Conservation (phyloP, 306 rosid genomes). For the Lathyrus sativus region DNA sequence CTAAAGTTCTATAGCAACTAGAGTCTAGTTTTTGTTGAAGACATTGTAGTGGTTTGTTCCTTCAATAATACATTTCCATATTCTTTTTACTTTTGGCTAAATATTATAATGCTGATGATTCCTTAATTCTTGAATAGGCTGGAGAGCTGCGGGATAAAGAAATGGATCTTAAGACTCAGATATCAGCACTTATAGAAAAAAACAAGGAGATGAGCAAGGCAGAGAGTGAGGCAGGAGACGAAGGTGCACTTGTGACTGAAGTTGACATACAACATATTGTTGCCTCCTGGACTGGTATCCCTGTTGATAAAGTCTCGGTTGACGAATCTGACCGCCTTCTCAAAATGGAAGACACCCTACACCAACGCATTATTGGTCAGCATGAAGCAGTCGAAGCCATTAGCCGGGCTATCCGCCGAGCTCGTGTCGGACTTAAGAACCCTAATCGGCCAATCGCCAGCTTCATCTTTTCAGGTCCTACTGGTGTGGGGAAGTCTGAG, state of each 20-base stretch:
- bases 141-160: conserved; percentile 91
- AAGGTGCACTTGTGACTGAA: conserved; percentile 80
- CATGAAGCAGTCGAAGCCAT: conserved; percentile 96
- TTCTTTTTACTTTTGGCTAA: conserved; percentile 17
- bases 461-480: conserved; percentile 96
- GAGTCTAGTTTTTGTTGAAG: conserved; percentile 17
- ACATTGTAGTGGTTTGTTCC: conserved; percentile 19
- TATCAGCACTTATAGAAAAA: conserved; percentile 74
- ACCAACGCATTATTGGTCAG: conserved; percentile 83
- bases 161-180: conserved; percentile 92
- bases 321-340: conserved; percentile 97
- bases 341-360: conserved; percentile 97
- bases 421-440: conserved; percentile 93
- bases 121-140: conserved; percentile 59
- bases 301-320: conserved; percentile 89
- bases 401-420: conserved; percentile 90
- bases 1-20: not conserved
- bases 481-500: conserved; percentile 98
- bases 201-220: conserved; percentile 98
- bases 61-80: conserved; percentile 2
- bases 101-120: conserved; percentile 15
- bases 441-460: conserved; percentile 97
- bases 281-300: conserved; percentile 93
- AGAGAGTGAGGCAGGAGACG: conserved; percentile 93
- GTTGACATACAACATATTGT: conserved; percentile 91